Percentiles rank a stretch among this genome's conserved stretches.
phyloP scores from a whole-genome alignment of 371 early-diverging fungal species.

The Actinomortierella wolfii region DNA sequence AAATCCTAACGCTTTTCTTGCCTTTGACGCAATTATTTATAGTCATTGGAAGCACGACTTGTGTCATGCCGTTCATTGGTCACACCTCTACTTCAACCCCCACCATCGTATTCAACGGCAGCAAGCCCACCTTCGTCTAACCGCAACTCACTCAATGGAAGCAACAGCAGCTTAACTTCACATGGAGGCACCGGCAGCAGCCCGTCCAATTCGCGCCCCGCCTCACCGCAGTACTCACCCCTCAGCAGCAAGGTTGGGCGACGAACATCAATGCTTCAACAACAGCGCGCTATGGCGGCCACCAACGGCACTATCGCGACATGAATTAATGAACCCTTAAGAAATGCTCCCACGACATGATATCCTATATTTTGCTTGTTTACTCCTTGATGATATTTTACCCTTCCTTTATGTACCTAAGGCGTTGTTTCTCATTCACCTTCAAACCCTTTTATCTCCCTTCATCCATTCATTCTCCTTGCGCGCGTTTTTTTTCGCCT shows the following conservation, averaged over 20 bases:
- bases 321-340: too few relatives aligned
- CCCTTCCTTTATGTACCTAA: not conserved
- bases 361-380: not conserved
- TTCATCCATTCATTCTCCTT: slow-evolving; percentile 4
- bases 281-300: too few relatives aligned
- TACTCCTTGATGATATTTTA: not conserved
- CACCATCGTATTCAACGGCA: slow-evolving; percentile 50
- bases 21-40: too few relatives aligned
- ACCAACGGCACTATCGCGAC: too few relatives aligned
- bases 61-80: slow-evolving; percentile 70
- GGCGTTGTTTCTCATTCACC: slow-evolving; percentile 10
- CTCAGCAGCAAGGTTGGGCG: too few relatives aligned
- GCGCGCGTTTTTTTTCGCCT: not conserved
- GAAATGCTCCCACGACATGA: not conserved
- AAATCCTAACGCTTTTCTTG: not conserved
- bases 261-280: too few relatives aligned
- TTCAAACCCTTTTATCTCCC: not conserved
- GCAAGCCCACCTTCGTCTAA: slow-evolving; percentile 15
- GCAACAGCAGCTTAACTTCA: slow-evolving; percentile 5
- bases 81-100: slow-evolving; percentile 67
- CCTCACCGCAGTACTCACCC: too few relatives aligned
- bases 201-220: too few relatives aligned
- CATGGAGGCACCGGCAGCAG: too few relatives aligned
- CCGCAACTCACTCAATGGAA: slow-evolving; percentile 20
- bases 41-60: slow-evolving; percentile 61